A percentile compares a stretch with the other conserved stretches of the same genome.
phyloP scores from a whole-genome alignment of 2,329 filamentous ascomycete species.

The Ascochyta fabae region DNA sequence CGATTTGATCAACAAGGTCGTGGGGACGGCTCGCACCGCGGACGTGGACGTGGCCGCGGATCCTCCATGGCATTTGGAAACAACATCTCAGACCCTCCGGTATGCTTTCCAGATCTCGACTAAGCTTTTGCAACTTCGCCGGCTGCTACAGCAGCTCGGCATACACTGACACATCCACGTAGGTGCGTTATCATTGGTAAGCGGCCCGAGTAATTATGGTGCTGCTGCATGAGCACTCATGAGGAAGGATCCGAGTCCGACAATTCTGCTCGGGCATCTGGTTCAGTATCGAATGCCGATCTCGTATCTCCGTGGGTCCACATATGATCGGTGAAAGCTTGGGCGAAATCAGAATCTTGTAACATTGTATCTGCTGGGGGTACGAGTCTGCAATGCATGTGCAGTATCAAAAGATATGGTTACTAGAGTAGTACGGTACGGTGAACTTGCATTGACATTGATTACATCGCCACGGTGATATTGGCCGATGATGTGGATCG shows the following conservation, averaged over 20 bases:
- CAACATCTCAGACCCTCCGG: not conserved
- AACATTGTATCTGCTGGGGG: not conserved
- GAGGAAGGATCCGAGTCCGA: not conserved
- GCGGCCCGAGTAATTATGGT: not conserved
- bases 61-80: not conserved
- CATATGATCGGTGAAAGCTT: not conserved
- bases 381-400: no score
- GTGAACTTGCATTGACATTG: no score
- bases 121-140: not conserved
- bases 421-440: no score
- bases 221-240: not conserved
- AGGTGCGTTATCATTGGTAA: conserved; percentile 1
- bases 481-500: not conserved
- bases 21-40: conserved; percentile 1
- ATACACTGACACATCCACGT: not conserved
- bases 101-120: conserved; percentile 1
- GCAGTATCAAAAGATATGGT: no score
- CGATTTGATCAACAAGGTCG: not conserved
- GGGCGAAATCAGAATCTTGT: not conserved
- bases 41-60: conserved; percentile 14
- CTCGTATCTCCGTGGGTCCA: not conserved
- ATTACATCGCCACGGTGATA: not conserved
- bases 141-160: not conserved
- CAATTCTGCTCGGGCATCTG: conserved; percentile 16
- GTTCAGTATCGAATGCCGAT: not conserved